A percentile compares a stretch with the other conserved stretches of the same genome.
Conservation (phyloP, 73 alveolate genomes). For the Tetrahymena elliotti region DNA sequence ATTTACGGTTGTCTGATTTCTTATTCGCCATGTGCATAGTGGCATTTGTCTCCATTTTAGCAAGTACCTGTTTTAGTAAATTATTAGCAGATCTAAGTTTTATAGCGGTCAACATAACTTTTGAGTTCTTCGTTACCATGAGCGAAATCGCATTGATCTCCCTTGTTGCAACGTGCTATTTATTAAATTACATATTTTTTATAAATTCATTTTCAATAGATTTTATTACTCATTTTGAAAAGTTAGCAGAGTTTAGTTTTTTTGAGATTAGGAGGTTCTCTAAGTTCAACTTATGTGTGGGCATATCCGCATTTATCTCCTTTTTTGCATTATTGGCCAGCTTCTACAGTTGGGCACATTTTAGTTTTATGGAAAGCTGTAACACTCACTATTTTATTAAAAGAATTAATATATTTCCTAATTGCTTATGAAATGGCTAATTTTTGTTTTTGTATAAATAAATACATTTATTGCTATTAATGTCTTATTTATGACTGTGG, state of each 20-base stretch:
- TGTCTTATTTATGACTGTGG: background rate
- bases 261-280: background rate
- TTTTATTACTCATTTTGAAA: background rate
- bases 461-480: background rate
- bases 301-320: background rate
- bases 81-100: background rate
- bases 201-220: background rate
- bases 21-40: background rate
- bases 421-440: background rate
- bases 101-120: background rate
- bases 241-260: background rate
- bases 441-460: background rate
- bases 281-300: background rate
- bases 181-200: background rate
- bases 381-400: background rate
- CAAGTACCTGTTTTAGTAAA: background rate
- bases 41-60: background rate
- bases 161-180: background rate
- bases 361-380: background rate
- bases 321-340: background rate
- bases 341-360: background rate
- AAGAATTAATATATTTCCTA: too few species aligned
- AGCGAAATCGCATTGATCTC: background rate
- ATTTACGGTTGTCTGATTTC: background rate
- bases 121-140: background rate